Evolutionary conservation across 108 stramenopile species (phyloP).

Genomic region (Conticribra weissflogii): DNA sequence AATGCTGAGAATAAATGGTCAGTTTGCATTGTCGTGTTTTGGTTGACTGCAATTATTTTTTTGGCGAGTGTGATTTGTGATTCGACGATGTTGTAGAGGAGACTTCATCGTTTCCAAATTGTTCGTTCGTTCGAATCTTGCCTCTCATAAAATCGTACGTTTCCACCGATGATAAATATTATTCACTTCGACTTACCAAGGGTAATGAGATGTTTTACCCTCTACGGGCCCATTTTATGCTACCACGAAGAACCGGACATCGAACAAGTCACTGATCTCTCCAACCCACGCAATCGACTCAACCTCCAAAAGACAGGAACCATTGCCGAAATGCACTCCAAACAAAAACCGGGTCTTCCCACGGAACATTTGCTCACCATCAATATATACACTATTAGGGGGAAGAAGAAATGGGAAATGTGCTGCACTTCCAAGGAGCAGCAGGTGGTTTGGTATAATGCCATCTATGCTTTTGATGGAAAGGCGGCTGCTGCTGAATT

Average conservation of each 20-base stretch:
- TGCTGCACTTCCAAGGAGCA: constrained; percentile 45
- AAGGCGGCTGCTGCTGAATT: constrained; percentile 11
- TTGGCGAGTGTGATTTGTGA: background rate
- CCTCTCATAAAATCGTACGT: background rate
- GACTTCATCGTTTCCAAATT: background rate
- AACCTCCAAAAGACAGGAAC: constrained; percentile 53
- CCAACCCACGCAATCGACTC: constrained; percentile 44
- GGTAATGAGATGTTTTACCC: constrained; percentile 55
- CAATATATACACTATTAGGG: constrained; percentile 44
- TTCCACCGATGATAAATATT: background rate
- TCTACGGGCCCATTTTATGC: constrained; percentile 49
- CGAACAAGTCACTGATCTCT: constrained; percentile 34
- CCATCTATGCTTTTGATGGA: constrained; percentile 51
- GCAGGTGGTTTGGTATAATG: constrained; percentile 56
- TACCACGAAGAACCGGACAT: constrained; percentile 52
- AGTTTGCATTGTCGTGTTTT: constrained; percentile 4
- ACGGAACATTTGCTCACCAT: constrained; percentile 49
- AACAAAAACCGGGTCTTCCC: constrained; percentile 40
- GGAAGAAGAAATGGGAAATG: constrained; percentile 62
- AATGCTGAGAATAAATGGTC: constrained; percentile 58
- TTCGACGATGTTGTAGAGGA: background rate
- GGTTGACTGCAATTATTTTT: background rate
- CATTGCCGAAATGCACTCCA: constrained; percentile 55
- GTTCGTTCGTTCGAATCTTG: background rate
- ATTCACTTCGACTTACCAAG: constrained; percentile 5